These are phyloP conservation scores for Arabis alpina DNA, from an alignment of 345 rosid genomes.

Conservation along the genomic window DNA sequence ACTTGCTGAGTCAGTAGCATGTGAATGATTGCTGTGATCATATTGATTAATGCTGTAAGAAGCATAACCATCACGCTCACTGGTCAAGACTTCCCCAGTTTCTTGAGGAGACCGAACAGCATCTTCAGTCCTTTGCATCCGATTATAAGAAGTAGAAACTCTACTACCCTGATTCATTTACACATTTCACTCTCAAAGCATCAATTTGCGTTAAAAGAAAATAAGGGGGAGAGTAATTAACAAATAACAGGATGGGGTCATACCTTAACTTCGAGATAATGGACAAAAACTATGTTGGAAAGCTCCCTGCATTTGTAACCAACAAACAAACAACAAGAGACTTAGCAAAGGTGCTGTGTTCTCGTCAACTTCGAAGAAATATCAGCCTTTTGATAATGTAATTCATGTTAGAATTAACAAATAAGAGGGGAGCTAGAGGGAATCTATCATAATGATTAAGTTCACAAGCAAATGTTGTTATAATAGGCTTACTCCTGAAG, in stretches of 20 bases:
- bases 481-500: constrained; percentile 87
- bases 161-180: constrained; percentile 59
- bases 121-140: constrained; percentile 57
- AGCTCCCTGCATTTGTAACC: constrained; percentile 64
- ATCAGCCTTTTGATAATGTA: background rate
- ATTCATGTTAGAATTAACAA: background rate
- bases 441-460: constrained; percentile 2
- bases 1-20: constrained; percentile 66
- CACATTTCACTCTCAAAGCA: background rate
- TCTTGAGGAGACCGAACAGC: constrained; percentile 52
- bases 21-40: constrained; percentile 54
- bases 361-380: background rate
- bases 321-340: constrained; percentile 31
- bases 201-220: constrained; percentile 10
- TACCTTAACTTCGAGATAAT: constrained; percentile 91
- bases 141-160: constrained; percentile 56
- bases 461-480: constrained; percentile 10
- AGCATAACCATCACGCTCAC: constrained; percentile 60
- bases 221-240: background rate
- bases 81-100: constrained; percentile 47
- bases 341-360: constrained; percentile 10
- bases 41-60: constrained; percentile 56
- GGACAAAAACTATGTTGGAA: constrained; percentile 87
- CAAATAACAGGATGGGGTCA: constrained; percentile 23
- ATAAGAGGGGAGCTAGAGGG: background rate